Conservation (phyloP, 441 rosid species). For the Bruguiera hainesii region DNA sequence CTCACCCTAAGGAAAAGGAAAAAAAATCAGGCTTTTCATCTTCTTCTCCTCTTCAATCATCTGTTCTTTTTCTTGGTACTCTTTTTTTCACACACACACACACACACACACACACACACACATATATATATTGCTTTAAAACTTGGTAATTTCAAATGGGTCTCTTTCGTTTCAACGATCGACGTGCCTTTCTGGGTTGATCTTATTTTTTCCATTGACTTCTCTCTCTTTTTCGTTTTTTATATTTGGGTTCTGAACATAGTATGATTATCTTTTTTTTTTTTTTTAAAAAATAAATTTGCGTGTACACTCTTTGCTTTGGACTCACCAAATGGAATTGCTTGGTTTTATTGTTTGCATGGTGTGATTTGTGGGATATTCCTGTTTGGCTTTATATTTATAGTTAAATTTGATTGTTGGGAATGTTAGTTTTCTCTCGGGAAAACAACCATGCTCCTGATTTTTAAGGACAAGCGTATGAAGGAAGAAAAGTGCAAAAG, state of each 20-base stretch:
- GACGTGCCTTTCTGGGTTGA: conserved; percentile 15
- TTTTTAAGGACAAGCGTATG: conserved; percentile 7
- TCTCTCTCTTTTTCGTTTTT: conserved; percentile 2
- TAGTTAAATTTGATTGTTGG: conserved; percentile 14
- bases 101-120: too few relatives aligned
- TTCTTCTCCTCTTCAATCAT: not conserved
- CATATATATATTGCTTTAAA: not conserved
- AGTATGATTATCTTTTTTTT: not conserved
- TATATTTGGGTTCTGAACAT: not conserved
- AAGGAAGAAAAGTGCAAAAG: conserved; percentile 2
- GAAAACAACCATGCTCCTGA: conserved; percentile 17
- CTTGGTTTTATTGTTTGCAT: not conserved
- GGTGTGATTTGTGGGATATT: conserved; percentile 2
- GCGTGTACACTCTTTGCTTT: too few relatives aligned
- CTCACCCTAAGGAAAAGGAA: too few relatives aligned
- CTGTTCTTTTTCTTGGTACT: conserved; percentile 23
- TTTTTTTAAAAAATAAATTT: not conserved
- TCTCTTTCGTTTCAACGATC: conserved; percentile 20
- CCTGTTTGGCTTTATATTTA: not conserved
- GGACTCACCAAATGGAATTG: not conserved
- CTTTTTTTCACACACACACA: not conserved
- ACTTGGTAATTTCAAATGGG: conserved; percentile 16
- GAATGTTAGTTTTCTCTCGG: conserved; percentile 3
- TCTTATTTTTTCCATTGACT: conserved; percentile 3
- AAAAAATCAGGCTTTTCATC: not conserved